These are phyloP conservation scores for Magnaporthiopsis incrustans DNA, from an alignment of 2,329 filamentous ascomycete species.

Conservation along the genomic window DNA sequence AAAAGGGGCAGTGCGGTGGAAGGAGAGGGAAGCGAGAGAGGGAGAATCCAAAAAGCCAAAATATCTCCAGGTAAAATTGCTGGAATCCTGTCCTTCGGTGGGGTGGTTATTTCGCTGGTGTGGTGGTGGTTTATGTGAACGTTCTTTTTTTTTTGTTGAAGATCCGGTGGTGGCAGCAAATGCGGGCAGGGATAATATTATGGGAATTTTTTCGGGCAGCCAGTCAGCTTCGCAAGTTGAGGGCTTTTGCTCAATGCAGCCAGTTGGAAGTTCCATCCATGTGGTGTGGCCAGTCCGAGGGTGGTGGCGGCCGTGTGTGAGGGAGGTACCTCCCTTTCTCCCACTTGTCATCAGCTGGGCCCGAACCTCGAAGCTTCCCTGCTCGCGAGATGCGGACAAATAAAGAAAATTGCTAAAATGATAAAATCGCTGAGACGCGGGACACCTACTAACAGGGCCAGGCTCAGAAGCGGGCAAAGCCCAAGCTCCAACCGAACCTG, in stretches of 20 bases:
- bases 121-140: background rate
- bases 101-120: slow-evolving; percentile 1
- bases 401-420: background rate
- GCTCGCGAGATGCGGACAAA: background rate
- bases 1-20: background rate
- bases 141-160: slow-evolving; percentile 7
- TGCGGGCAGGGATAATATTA: slow-evolving; percentile 2
- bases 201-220: slow-evolving; percentile 2
- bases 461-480: background rate
- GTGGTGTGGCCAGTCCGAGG: background rate
- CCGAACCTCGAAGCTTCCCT: slow-evolving; percentile 1
- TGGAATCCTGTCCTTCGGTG: background rate
- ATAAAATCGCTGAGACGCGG: background rate
- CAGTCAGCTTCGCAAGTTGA: slow-evolving; percentile 2
- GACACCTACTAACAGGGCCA: background rate
- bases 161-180: slow-evolving; percentile 8
- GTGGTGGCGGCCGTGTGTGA: background rate
- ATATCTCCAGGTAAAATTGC: background rate
- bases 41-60: background rate
- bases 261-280: background rate
- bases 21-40: background rate
- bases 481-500: background rate
- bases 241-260: slow-evolving; percentile 5
- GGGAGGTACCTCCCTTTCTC: background rate
- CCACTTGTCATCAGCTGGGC: slow-evolving; percentile 2